Evolutionary conservation across 2,329 filamentous ascomycete genomes (phyloP).

Genomic region (Ophiocordyceps robertsii): DNA sequence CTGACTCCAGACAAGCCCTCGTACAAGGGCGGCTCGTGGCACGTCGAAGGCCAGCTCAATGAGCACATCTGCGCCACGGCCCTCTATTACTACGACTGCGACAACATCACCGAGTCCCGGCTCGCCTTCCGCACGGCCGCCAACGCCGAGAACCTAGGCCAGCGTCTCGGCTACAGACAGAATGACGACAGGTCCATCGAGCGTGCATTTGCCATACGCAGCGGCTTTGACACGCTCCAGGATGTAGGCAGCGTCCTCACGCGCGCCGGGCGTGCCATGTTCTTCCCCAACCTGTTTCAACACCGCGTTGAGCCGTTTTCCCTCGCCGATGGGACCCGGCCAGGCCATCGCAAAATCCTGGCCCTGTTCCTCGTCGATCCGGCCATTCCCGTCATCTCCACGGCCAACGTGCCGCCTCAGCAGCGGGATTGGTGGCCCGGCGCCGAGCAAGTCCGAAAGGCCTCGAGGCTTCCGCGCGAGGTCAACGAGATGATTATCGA

Average conservation of each 20-base stretch:
- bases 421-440: slow-evolving; percentile 22
- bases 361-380: slow-evolving; percentile 50
- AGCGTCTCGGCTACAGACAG: slow-evolving; percentile 15
- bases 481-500: not conserved
- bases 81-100: slow-evolving; percentile 47
- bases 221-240: slow-evolving; percentile 11
- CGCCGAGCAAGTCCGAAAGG: not conserved
- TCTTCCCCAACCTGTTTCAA: slow-evolving; percentile 41
- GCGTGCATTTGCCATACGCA: slow-evolving; percentile 19
- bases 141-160: slow-evolving; percentile 13
- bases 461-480: not conserved
- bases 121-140: slow-evolving; percentile 36
- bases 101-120: slow-evolving; percentile 41
- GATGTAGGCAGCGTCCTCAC: slow-evolving; percentile 33
- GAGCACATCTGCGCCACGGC: slow-evolving; percentile 52
- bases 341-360: slow-evolving; percentile 47
- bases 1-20: slow-evolving; percentile 42
- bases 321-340: slow-evolving; percentile 34
- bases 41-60: slow-evolving; percentile 42
- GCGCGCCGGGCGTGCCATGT: slow-evolving; percentile 31
- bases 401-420: slow-evolving; percentile 29
- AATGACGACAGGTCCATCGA: slow-evolving; percentile 18
- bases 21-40: slow-evolving; percentile 40
- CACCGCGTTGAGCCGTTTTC: slow-evolving; percentile 37
- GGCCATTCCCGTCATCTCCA: slow-evolving; percentile 25